Evolutionary conservation across 352 stramenopile genomes (phyloP).

Genomic region (Pythium aquatile): DNA sequence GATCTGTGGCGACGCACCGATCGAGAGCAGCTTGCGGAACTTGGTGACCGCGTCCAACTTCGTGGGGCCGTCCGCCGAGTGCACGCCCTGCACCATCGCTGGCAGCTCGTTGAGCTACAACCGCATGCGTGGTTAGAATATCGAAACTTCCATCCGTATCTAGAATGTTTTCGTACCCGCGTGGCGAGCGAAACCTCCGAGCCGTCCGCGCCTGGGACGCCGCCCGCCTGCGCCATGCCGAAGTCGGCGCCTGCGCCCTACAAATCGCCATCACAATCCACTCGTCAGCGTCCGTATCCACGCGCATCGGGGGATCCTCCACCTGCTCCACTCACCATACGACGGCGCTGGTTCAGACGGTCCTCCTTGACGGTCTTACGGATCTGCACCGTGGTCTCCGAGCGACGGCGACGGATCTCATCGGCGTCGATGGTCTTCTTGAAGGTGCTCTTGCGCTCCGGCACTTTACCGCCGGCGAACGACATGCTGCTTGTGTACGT

Average conservation of each 20-base stretch:
- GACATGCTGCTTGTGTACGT: constrained; percentile 42
- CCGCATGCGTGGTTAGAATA: constrained; percentile 12
- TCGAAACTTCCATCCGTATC: constrained; percentile 10
- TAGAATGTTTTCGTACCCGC: constrained; percentile 37
- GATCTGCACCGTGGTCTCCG: constrained; percentile 85
- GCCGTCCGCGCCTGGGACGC: constrained; percentile 31
- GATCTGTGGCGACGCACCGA: constrained; percentile 59
- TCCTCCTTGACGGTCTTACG: constrained; percentile 84
- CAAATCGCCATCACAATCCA: constrained; percentile 4
- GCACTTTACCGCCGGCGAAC: constrained; percentile 63
- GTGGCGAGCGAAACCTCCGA: constrained; percentile 53
- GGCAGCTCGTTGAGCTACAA: constrained; percentile 92
- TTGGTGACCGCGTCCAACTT: constrained; percentile 97
- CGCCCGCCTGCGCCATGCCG: constrained; percentile 27
- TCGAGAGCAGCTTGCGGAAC: constrained; percentile 98
- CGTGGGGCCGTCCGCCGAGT: constrained; percentile 86
- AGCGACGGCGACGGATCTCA: constrained; percentile 66
- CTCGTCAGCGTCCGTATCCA: neutral
- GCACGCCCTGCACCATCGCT: constrained; percentile 92
- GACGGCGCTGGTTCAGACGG: constrained; percentile 71
- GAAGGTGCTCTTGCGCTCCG: constrained; percentile 74
- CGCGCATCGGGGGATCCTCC: neutral
- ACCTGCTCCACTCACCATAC: constrained; percentile 47
- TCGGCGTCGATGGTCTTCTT: constrained; percentile 81
- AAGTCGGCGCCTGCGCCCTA: constrained; percentile 27